Evolutionary conservation across 257 asterid species (phyloP), one percentile per base, ranked within the genome.

Genomic region (Solanum etuberosum): DNA sequence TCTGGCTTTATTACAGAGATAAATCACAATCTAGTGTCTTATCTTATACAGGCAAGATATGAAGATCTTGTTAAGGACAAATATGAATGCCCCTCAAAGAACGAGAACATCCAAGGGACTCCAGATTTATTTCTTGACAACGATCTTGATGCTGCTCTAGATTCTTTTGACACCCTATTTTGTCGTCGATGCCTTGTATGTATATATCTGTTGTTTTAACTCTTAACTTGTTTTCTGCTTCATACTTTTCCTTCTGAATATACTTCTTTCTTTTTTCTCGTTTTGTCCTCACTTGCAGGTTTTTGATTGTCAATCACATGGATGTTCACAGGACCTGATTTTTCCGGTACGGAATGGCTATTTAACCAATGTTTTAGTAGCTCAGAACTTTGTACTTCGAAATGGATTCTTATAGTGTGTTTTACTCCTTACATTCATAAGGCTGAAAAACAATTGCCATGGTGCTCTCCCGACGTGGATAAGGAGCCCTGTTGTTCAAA

Each of bases 151-250:
- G 96, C 96, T 76, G 99, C 99, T 85, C 87, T 96, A 89, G 99
- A 95, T 92, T 94, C 99, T 76, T 94, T 96, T 89, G 98, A 97
- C 94, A 95, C 92, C 87, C 93, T 97, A 74, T 97, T 95, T 89
- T 97, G 99, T 88, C 99, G 98, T 14, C 97, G 99, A 74, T 97
- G 99, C 89, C 92, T 91, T 82, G 99, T 97, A 93, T 90, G 98
- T 89, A 91, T 87, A 87, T 48, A 46, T 27, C 67, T 29, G 20
- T 46, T 20, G 42, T 48, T 80, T 73, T 37, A 38, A 37, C 20
- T 42, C 42, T 34, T 80, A 42, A 18, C 42, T 46, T 38, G 16
- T 80, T 46, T 80, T 46, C 67, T 27, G 85, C 67, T 80, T 80
- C 4, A 29, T 46, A 46, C 67, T 78, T 43, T 42, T 43, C n/a